A percentile compares a stretch with the other conserved stretches of the same genome.
Evolutionary conservation across 805 yeast genomes (phyloP).

Genomic region (Cyberlindnera samutprakarnensis): DNA sequence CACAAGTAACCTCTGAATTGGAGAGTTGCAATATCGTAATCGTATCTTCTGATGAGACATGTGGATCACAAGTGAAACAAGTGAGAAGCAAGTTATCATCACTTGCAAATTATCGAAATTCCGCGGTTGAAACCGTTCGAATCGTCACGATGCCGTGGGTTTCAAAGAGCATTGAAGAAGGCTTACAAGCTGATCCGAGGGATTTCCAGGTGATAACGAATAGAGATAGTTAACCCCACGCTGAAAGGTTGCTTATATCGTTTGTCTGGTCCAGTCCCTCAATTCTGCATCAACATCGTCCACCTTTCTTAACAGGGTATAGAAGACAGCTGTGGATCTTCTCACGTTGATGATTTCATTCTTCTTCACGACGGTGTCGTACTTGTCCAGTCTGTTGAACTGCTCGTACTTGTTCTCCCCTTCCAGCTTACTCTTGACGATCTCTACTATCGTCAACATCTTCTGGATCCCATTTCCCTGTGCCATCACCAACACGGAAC

Average conservation of each 20-base stretch:
- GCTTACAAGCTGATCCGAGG: conserved; percentile 25
- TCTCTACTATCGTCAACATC: conserved; percentile 17
- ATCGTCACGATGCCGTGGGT: conserved; percentile 33
- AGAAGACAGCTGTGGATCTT: conserved; percentile 15
- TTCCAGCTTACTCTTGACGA: conserved; percentile 12
- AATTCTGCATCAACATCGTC: conserved; percentile 4
- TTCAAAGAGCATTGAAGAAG: conserved; percentile 24
- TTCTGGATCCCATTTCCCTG: conserved; percentile 20
- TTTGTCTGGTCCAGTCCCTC: conserved; percentile 14
- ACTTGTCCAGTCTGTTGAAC: conserved; percentile 18
- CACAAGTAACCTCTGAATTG: conserved; percentile 25
- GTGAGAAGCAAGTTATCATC: conserved; percentile 9
- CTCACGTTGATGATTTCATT: conserved; percentile 18
- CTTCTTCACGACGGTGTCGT: conserved; percentile 8
- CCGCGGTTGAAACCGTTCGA: conserved; percentile 20
- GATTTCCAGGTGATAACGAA: conserved; percentile 16
- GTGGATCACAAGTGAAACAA: not conserved
- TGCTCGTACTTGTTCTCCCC: conserved; percentile 11
- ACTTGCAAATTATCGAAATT: conserved; percentile 2
- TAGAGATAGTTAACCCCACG: not conserved
- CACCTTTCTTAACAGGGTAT: conserved; percentile 10
- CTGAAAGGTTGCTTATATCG: not conserved
- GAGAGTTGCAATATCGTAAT: conserved; percentile 33
- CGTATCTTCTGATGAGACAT: conserved; percentile 17
- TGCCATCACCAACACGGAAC: conserved; percentile 13